These are phyloP conservation scores for Podosphaera xanthii DNA, from an alignment of 2,329 filamentous ascomycete species.

Conservation along the genomic window DNA sequence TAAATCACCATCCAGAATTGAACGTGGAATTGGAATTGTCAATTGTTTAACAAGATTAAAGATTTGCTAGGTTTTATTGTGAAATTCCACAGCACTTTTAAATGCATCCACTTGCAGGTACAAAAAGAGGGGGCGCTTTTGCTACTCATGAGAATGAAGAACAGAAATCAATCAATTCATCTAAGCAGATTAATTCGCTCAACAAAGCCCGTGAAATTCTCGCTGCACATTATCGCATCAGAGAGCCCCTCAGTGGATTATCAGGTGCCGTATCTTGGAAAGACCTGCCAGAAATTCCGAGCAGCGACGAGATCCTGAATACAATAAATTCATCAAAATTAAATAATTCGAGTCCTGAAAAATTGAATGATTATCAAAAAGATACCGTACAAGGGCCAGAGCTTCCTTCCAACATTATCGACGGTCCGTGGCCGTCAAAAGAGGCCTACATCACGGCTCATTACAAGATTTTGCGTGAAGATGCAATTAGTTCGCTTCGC, in stretches of 20 bases:
- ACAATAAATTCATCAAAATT: background rate
- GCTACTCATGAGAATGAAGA: background rate
- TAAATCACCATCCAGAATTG: too few relatives aligned
- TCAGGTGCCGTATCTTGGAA: constrained; percentile 14
- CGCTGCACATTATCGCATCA: constrained; percentile 3
- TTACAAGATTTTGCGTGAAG: constrained; percentile 54
- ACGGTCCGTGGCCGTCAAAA: constrained; percentile 33
- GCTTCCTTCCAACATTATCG: constrained; percentile 28
- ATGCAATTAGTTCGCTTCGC: constrained; percentile 46
- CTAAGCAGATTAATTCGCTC: background rate
- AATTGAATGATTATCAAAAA: constrained; percentile 10
- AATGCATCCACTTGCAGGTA: background rate
- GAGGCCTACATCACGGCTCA: constrained; percentile 48
- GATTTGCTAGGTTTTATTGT: too few relatives aligned
- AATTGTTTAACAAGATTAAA: too few relatives aligned
- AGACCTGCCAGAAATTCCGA: constrained; percentile 30
- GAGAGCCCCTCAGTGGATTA: constrained; percentile 1
- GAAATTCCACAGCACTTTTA: background rate
- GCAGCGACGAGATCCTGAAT: constrained; percentile 25
- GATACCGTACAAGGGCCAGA: constrained; percentile 5
- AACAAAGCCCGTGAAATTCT: constrained; percentile 1
- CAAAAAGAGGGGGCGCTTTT: background rate
- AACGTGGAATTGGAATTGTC: too few relatives aligned
- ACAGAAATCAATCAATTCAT: background rate
- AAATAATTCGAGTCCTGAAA: constrained; percentile 3